These are phyloP conservation scores for Gastrolobium bilobum DNA, from an alignment of 306 rosid genomes.

Conservation along the genomic window DNA sequence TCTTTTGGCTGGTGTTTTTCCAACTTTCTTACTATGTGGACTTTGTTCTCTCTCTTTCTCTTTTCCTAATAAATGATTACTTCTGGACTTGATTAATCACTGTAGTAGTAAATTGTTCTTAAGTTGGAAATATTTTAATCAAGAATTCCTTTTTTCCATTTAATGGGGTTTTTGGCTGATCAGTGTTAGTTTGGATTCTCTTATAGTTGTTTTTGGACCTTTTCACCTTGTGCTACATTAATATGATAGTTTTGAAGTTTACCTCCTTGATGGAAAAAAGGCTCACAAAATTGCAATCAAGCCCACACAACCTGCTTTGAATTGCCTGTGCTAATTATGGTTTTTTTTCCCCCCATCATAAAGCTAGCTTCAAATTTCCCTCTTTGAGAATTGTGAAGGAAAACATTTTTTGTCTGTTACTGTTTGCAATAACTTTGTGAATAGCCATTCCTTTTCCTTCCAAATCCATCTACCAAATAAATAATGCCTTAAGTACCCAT, in stretches of 20 bases:
- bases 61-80: background rate
- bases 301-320: background rate
- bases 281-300: background rate
- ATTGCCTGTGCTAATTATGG: background rate
- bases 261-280: conserved; percentile 21
- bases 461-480: conserved; percentile 1
- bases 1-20: conserved; percentile 12
- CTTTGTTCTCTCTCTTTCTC: background rate
- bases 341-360: background rate
- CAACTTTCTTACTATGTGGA: background rate
- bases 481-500: background rate
- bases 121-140: conserved; percentile 3
- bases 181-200: background rate
- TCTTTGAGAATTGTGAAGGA: background rate
- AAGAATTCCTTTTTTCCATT: background rate
- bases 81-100: conserved; percentile 8
- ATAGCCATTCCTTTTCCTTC: background rate
- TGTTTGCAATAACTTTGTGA: background rate
- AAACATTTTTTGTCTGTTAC: background rate
- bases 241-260: background rate
- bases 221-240: background rate
- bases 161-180: background rate
- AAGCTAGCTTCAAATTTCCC: background rate
- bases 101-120: background rate
- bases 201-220: conserved; percentile 28